A percentile compares a stretch with the other conserved stretches of the same genome.
phyloP scores from a whole-genome alignment of 495 filamentous ascomycete genomes.

The Thozetella sp. region DNA sequence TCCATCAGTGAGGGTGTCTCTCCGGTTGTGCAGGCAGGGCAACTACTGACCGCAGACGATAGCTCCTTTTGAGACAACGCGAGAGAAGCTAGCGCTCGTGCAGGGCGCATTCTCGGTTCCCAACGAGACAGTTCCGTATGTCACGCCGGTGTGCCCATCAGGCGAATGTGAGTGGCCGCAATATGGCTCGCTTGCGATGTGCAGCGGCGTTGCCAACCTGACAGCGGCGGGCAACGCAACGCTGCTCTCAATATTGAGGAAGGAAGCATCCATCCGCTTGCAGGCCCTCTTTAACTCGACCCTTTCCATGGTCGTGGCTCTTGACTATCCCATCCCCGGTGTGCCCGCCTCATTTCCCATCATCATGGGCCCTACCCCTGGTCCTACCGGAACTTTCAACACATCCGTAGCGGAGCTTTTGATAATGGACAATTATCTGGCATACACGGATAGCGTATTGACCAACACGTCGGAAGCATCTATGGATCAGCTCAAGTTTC shows the following conservation, averaged over 20 bases:
- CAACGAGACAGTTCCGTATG: slow-evolving; percentile 6
- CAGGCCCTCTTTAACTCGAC: slow-evolving; percentile 6
- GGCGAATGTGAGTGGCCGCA: slow-evolving; percentile 43
- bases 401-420: slow-evolving; percentile 10
- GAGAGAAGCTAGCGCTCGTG: slow-evolving; percentile 33
- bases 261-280: slow-evolving; percentile 5
- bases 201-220: slow-evolving; percentile 37
- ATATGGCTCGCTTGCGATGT: slow-evolving; percentile 44
- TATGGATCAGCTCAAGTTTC: slow-evolving; percentile 13
- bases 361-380: slow-evolving; percentile 6
- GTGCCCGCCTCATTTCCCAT: slow-evolving; percentile 7
- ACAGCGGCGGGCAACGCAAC: slow-evolving; percentile 8
- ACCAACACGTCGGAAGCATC: slow-evolving; percentile 3
- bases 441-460: slow-evolving; percentile 15
- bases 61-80: slow-evolving; percentile 21
- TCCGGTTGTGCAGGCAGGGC: neutral
- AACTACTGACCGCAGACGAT: neutral
- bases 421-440: slow-evolving; percentile 14
- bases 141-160: slow-evolving; percentile 30
- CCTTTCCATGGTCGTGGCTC: slow-evolving; percentile 1
- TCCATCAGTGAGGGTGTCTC: slow-evolving; percentile 10
- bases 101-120: slow-evolving; percentile 31
- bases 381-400: slow-evolving; percentile 14
- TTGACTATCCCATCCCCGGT: slow-evolving; percentile 4
- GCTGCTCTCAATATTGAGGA: slow-evolving; percentile 5